Evolutionary conservation across 768 basidiomycete genomes (phyloP).

Genomic region (Leccinum disarticulatum): DNA sequence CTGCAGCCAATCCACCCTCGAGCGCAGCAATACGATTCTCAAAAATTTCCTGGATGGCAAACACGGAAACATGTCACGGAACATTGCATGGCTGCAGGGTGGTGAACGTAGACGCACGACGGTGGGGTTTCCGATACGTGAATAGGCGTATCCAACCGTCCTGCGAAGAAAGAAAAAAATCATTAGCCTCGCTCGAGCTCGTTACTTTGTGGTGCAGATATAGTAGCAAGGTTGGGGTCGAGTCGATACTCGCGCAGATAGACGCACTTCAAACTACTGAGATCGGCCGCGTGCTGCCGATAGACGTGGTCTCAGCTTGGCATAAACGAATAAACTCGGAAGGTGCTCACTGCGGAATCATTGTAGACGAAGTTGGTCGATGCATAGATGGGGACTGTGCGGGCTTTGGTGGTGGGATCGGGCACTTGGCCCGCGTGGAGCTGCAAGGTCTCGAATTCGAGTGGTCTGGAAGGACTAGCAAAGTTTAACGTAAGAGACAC

Average conservation of each 20-base stretch:
- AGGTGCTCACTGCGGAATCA: conserved; percentile 42
- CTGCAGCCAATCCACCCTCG: conserved; percentile 60
- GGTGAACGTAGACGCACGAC: conserved; percentile 37
- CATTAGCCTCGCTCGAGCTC: background rate
- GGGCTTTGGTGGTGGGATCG: conserved; percentile 54
- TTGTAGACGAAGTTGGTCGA: conserved; percentile 58
- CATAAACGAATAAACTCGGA: background rate
- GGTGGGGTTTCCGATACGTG: conserved; percentile 57
- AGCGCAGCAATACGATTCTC: conserved; percentile 65
- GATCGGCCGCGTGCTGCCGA: conserved; percentile 50
- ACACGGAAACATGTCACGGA: background rate
- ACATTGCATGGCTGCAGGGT: background rate
- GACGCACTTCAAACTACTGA: conserved; percentile 46
- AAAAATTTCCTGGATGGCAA: conserved; percentile 62
- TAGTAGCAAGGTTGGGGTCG: background rate
- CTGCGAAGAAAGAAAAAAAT: conserved; percentile 15
- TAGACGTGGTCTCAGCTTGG: background rate
- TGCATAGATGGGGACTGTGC: conserved; percentile 65
- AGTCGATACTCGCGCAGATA: background rate
- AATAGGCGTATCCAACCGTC: conserved; percentile 50
- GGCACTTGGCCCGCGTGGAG: conserved; percentile 59
- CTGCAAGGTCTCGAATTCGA: conserved; percentile 63
- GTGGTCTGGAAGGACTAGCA: conserved; percentile 24
- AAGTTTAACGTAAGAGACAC: no score
- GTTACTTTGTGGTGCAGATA: background rate